A percentile compares a stretch with the other conserved stretches of the same genome.
Conservation (phyloP, 1,284 basidiomycete species). For the Tremellales sp. region DNA sequence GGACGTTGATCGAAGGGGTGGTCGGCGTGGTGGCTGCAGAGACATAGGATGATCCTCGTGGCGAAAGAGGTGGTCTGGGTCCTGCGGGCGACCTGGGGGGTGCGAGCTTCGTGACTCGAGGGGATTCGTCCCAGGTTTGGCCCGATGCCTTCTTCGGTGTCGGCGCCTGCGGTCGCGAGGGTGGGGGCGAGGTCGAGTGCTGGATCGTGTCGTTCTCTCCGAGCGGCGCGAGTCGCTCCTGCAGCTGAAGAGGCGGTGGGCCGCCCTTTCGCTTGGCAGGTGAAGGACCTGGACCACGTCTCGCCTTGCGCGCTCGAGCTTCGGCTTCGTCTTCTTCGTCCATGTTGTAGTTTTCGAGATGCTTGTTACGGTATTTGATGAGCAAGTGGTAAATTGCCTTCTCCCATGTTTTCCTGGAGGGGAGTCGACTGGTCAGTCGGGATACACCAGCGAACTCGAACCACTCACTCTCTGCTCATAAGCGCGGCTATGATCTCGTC, state of each 20-base stretch:
- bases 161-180: conserved; percentile 43
- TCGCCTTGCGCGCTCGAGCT: conserved; percentile 21
- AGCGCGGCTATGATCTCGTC: conserved; percentile 67
- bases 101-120: conserved; percentile 19
- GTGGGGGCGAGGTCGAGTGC: conserved; percentile 23
- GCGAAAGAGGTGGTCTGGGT: conserved; percentile 32
- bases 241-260: conserved; percentile 9
- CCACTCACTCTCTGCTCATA: conserved; percentile 50
- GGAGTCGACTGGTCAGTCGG: not conserved
- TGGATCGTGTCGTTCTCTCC: conserved; percentile 41
- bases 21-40: conserved; percentile 14
- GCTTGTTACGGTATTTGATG: conserved; percentile 67
- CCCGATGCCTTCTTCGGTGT: conserved; percentile 46
- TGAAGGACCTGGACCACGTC: conserved; percentile 12
- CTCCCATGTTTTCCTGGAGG: conserved; percentile 72
- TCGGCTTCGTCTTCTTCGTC: conserved; percentile 51
- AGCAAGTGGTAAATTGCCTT: conserved; percentile 88
- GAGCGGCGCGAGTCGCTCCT: conserved; percentile 29
- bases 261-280: conserved; percentile 36
- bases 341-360: conserved; percentile 62
- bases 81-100: conserved; percentile 29
- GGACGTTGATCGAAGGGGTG: conserved; percentile 48
- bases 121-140: conserved; percentile 14
- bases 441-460: not conserved
- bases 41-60: conserved; percentile 14